Evolutionary conservation across 805 yeast species (phyloP).

Genomic region (Naumovozyma castellii): DNA sequence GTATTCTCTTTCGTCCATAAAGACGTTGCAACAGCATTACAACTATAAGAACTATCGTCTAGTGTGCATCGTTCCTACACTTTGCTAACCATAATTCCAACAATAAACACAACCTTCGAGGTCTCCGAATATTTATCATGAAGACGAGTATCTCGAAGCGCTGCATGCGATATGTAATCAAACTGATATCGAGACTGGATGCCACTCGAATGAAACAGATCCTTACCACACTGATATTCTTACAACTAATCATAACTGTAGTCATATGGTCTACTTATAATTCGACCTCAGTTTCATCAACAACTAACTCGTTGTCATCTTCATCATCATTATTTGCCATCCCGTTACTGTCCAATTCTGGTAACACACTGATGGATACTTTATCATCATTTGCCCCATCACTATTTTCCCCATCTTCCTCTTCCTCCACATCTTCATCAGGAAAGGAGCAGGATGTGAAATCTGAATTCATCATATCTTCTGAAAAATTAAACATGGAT

Average conservation of each 20-base stretch:
- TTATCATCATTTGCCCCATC: neutral
- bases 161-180: neutral
- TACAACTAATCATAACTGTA: constrained; percentile 2
- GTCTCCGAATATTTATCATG: neutral
- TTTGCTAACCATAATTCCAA: too few relatives aligned
- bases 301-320: neutral
- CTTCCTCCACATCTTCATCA: neutral
- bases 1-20: too few relatives aligned
- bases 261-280: constrained; percentile 2
- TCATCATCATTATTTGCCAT: neutral
- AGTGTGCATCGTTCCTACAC: too few relatives aligned
- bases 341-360: neutral
- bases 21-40: too few relatives aligned
- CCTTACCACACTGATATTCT: neutral
- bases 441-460: neutral
- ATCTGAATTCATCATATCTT: neutral
- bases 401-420: neutral
- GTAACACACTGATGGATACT: neutral
- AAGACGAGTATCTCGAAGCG: neutral
- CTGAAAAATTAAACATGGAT: neutral
- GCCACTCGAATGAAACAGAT: constrained; percentile 1
- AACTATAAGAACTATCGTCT: too few relatives aligned
- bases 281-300: neutral
- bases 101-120: too few relatives aligned
- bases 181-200: neutral